Evolutionary conservation across 139 green algal genomes (phyloP), one percentile per base, ranked within the genome.

Genomic region (Coccomyxa sp.): DNA sequence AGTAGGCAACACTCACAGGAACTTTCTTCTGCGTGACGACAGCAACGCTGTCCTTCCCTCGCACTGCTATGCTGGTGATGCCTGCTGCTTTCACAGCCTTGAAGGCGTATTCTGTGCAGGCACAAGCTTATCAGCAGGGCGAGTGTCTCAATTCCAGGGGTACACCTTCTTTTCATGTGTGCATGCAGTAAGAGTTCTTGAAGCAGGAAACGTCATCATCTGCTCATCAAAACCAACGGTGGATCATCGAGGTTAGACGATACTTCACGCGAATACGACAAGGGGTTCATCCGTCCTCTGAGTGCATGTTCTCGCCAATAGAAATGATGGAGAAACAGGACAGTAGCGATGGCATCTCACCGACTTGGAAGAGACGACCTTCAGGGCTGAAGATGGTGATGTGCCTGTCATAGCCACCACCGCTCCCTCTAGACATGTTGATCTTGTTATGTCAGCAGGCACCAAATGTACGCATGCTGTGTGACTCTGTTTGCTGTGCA

Each of bases 371-470:
- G 0, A 99, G 89, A 25, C 94, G 84, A 13, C 96, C 96, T 80
- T 99, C 96, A 9, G 96, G 96, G 66, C 91, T 96, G 86, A 99
- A 99, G 87, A 99, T 98, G 38, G 96, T 98, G 84, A 98, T 99
- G 82, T 98, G 94, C 18, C 95, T 85, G 82, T 98, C 95, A 87
- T 98, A 98, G 12, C 95, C 95, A 17, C 89, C 63, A 71, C 63
- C 63, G 63, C 63, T 71, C 18, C 63, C 63, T 71, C 63, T 71
- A 71, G 63, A 9, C 63, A 71, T 71, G 63, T 71, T 71, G 63
- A 51, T 3, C 38, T 51, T 51, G 7, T 51, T 51, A 51, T 51
- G 38, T 51, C 7, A 51, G 38, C 38, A 51, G 3, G 38, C 38
- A 51, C 38, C 38, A 51, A 51, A 51, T 7, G 38, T 51, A 51